phyloP scores from a whole-genome alignment of 2,329 filamentous ascomycete species.

The Hypoxylon sp. region DNA sequence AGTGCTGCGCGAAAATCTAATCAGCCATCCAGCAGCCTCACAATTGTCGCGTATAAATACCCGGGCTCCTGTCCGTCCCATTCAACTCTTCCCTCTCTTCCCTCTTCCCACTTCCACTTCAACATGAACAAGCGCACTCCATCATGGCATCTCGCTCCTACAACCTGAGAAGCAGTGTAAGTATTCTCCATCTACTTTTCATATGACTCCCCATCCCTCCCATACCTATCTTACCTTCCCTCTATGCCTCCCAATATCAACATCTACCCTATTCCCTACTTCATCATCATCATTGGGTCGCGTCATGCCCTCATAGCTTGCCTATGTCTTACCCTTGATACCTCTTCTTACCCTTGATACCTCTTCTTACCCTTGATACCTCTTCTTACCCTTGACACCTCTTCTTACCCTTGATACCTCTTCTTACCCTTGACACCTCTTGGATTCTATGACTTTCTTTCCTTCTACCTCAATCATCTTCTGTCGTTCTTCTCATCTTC shows the following conservation, averaged over 20 bases:
- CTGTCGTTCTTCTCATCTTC: too few relatives aligned
- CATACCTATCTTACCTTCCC: not conserved
- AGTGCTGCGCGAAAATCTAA: not conserved
- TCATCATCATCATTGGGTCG: not conserved
- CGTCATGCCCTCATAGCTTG: not conserved
- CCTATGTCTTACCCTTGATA: not conserved
- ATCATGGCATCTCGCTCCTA: not conserved
- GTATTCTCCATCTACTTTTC: not conserved
- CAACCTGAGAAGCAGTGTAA: not conserved
- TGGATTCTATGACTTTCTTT: not conserved
- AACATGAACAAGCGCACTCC: not conserved
- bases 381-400: not conserved
- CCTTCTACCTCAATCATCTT: not conserved
- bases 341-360: not conserved
- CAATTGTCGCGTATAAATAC: not conserved
- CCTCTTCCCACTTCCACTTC: not conserved
- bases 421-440: not conserved
- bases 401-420: not conserved
- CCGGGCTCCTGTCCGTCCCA: not conserved
- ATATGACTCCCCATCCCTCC: not conserved
- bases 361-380: not conserved
- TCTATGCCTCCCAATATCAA: not conserved
- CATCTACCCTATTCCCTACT: not conserved
- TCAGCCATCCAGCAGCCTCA: not conserved
- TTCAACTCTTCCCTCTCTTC: not conserved